Evolutionary conservation across 179 eudicot species (phyloP).

Genomic region (Silene vulgaris): DNA sequence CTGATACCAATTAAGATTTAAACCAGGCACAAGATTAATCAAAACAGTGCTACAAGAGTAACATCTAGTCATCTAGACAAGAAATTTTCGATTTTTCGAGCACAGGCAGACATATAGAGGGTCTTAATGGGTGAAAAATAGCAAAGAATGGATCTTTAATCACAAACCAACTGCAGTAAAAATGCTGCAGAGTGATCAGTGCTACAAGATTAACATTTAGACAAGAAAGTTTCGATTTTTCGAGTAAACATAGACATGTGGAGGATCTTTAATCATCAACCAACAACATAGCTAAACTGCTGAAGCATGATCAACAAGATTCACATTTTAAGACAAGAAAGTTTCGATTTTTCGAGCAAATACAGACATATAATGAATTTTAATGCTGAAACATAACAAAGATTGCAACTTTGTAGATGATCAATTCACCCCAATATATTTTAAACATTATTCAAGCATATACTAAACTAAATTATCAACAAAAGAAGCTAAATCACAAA

Average conservation of each 20-base stretch:
- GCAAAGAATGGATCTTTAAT: neutral
- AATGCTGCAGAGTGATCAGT: neutral
- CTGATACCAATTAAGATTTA: constrained; percentile 17
- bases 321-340: neutral
- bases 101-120: neutral
- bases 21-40: neutral
- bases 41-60: neutral
- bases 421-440: neutral
- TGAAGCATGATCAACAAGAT: neutral
- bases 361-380: neutral
- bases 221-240: neutral
- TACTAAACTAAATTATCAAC: no score
- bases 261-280: neutral
- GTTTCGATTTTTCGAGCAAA: neutral
- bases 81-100: neutral
- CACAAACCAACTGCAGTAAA: neutral
- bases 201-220: neutral
- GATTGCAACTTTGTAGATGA: neutral
- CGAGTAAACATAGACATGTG: no score
- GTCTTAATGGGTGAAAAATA: neutral
- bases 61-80: neutral
- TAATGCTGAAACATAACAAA: neutral
- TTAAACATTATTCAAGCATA: no score
- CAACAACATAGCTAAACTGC: no score
- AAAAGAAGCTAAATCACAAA: no score